Evolutionary conservation across 306 rosid species (phyloP).

Genomic region (Cicer chorassanicum): DNA sequence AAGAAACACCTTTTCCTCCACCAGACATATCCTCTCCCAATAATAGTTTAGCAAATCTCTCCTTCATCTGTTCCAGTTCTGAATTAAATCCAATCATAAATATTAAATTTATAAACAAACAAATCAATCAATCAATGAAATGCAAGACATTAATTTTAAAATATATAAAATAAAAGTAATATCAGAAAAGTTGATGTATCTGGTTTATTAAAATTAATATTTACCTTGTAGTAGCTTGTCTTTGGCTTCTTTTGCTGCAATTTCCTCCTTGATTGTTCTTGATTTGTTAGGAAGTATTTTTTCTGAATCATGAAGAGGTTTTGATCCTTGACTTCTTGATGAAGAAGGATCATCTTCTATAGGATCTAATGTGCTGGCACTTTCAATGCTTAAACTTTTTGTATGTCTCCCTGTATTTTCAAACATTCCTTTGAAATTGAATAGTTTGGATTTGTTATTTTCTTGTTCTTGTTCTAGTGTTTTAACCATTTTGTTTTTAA

Average conservation of each 20-base stretch:
- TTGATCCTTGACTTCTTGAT: slow-evolving; percentile 53
- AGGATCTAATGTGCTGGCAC: slow-evolving; percentile 45
- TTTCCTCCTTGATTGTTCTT: slow-evolving; percentile 54
- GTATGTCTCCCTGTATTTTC: slow-evolving; percentile 59
- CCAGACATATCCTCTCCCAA: slow-evolving; percentile 99
- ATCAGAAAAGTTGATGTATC: too few species aligned
- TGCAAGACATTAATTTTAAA: background rate
- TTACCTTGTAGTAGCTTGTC: slow-evolving; percentile 61
- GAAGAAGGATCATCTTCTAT: slow-evolving; percentile 50
- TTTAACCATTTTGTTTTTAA: slow-evolving; percentile 50
- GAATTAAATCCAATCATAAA: slow-evolving; percentile 51
- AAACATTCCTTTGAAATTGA: slow-evolving; percentile 55
- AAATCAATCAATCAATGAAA: slow-evolving; percentile 7
- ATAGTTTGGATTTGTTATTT: slow-evolving; percentile 52
- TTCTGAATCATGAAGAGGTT: slow-evolving; percentile 41
- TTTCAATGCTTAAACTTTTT: slow-evolving; percentile 75
- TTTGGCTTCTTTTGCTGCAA: slow-evolving; percentile 56
- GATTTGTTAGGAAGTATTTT: slow-evolving; percentile 40
- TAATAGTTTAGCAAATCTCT: slow-evolving; percentile 87
- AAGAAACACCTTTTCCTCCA: slow-evolving; percentile 97
- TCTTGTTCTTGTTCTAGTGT: slow-evolving; percentile 59
- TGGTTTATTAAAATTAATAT: background rate
- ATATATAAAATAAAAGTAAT: too few species aligned
- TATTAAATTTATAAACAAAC: slow-evolving; percentile 3
- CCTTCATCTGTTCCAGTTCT: slow-evolving; percentile 95